A percentile compares a stretch with the other conserved stretches of the same genome.
These are phyloP conservation scores for Pulicaria dysenterica DNA, from an alignment of 129 eudicot species.

Conservation along the genomic window DNA sequence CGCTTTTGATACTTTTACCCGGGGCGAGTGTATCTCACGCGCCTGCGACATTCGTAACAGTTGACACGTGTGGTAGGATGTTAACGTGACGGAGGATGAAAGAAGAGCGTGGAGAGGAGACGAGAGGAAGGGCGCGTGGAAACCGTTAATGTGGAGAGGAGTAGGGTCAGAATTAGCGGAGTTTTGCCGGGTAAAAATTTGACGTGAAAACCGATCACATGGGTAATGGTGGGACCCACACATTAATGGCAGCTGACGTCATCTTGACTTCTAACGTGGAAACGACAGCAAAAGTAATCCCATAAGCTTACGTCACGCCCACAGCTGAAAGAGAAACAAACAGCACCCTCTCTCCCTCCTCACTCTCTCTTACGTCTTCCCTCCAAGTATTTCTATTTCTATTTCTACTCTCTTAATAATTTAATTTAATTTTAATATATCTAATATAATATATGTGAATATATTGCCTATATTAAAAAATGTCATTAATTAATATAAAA, in stretches of 20 bases:
- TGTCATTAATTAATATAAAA: too few species aligned
- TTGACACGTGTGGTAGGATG: background rate
- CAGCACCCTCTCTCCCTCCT: slow-evolving; percentile 15
- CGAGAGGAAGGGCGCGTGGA: slow-evolving; percentile 29
- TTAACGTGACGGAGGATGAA: too few species aligned
- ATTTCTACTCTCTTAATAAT: too few species aligned
- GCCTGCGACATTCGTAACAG: background rate
- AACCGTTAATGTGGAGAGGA: slow-evolving; percentile 9
- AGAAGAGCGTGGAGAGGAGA: background rate
- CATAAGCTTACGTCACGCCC: slow-evolving; percentile 38
- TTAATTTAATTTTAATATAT: too few species aligned
- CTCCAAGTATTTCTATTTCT: too few species aligned
- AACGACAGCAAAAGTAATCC: slow-evolving; percentile 35
- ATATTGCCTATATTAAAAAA: too few species aligned
- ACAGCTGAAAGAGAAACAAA: slow-evolving; percentile 36
- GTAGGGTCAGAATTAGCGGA: slow-evolving; percentile 42
- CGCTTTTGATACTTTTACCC: slow-evolving; percentile 31
- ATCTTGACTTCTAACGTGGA: slow-evolving; percentile 52
- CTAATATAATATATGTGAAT: too few species aligned
- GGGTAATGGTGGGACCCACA: slow-evolving; percentile 43
- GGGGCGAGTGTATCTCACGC: slow-evolving; percentile 24
- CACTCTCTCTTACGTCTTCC: background rate
- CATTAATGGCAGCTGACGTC: slow-evolving; percentile 37
- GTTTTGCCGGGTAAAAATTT: slow-evolving; percentile 35
- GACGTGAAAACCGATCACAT: slow-evolving; percentile 46